These are phyloP conservation scores for Kwoniella europaea DNA, from an alignment of 768 basidiomycete species.

Conservation along the genomic window DNA sequence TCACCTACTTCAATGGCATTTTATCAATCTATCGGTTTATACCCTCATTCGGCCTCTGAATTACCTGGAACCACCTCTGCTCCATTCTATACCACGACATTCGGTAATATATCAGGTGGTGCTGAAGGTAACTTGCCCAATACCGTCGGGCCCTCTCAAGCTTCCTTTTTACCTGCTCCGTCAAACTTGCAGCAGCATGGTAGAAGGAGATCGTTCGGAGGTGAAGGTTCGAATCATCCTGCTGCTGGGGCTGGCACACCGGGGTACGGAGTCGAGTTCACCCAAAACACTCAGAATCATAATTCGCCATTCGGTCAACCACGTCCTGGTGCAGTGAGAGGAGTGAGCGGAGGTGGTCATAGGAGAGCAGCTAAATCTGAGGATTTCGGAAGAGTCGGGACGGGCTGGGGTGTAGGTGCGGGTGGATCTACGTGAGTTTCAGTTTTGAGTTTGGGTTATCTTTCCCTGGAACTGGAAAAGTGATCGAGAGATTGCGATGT, in stretches of 20 bases:
- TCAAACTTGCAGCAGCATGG: slow-evolving; percentile 8
- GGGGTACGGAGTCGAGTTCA: slow-evolving; percentile 49
- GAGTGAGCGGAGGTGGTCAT: slow-evolving; percentile 56
- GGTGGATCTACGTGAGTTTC: slow-evolving; percentile 53
- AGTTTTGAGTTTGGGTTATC: slow-evolving; percentile 21
- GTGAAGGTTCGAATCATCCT: slow-evolving; percentile 40
- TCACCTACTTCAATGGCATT: slow-evolving; percentile 52
- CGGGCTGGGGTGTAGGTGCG: slow-evolving; percentile 45
- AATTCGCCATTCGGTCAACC: slow-evolving; percentile 18
- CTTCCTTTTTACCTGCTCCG: slow-evolving; percentile 24
- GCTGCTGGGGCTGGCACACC: slow-evolving; percentile 52
- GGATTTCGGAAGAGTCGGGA: slow-evolving; percentile 61
- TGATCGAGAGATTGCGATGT: not conserved
- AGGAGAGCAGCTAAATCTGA: slow-evolving; percentile 69
- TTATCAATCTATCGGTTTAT: slow-evolving; percentile 43
- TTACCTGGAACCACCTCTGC: slow-evolving; percentile 40
- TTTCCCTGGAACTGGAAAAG: slow-evolving; percentile 1
- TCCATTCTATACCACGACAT: slow-evolving; percentile 39
- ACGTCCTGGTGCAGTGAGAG: slow-evolving; percentile 24
- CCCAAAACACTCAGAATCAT: not conserved
- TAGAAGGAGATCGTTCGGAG: slow-evolving; percentile 37
- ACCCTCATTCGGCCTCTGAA: slow-evolving; percentile 29
- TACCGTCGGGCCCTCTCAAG: slow-evolving; percentile 24
- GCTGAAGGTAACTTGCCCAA: slow-evolving; percentile 8
- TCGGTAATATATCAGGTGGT: slow-evolving; percentile 23